These are phyloP conservation scores for Aspergillus sp. DNA, from an alignment of 2,329 filamentous ascomycete species.

Conservation along the genomic window DNA sequence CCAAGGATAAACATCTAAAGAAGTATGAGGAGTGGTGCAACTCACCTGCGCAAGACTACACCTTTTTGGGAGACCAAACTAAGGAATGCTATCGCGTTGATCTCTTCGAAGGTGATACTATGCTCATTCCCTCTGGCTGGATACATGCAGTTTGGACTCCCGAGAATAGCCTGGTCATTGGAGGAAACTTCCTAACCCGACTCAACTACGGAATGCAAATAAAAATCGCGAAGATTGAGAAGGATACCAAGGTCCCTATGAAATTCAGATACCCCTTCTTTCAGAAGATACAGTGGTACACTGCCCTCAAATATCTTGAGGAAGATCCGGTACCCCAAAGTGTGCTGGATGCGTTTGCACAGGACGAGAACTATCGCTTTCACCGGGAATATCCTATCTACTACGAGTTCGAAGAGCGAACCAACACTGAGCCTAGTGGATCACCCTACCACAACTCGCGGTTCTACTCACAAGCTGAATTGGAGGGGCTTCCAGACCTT, in stretches of 20 bases:
- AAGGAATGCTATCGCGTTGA: slow-evolving; percentile 68
- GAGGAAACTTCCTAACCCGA: slow-evolving; percentile 68
- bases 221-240: slow-evolving; percentile 65
- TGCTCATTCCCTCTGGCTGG: slow-evolving; percentile 71
- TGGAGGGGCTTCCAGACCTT: slow-evolving; percentile 61
- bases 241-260: slow-evolving; percentile 63
- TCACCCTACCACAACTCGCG: slow-evolving; percentile 58
- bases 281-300: slow-evolving; percentile 69
- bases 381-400: slow-evolving; percentile 57
- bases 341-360: slow-evolving; percentile 56
- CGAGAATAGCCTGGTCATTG: slow-evolving; percentile 67
- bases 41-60: slow-evolving; percentile 64
- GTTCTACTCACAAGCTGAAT: slow-evolving; percentile 63
- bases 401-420: slow-evolving; percentile 57
- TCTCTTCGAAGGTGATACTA: slow-evolving; percentile 65
- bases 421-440: slow-evolving; percentile 52
- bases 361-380: slow-evolving; percentile 55
- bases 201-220: slow-evolving; percentile 68
- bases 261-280: slow-evolving; percentile 69
- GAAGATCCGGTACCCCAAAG: slow-evolving; percentile 62
- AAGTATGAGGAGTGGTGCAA: slow-evolving; percentile 72
- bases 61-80: slow-evolving; percentile 63
- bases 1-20: slow-evolving; percentile 66
- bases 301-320: slow-evolving; percentile 63
- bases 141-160: slow-evolving; percentile 72